These are phyloP conservation scores for Aspergillus sclerotialis DNA, from an alignment of 2,329 filamentous ascomycete species.

Conservation along the genomic window DNA sequence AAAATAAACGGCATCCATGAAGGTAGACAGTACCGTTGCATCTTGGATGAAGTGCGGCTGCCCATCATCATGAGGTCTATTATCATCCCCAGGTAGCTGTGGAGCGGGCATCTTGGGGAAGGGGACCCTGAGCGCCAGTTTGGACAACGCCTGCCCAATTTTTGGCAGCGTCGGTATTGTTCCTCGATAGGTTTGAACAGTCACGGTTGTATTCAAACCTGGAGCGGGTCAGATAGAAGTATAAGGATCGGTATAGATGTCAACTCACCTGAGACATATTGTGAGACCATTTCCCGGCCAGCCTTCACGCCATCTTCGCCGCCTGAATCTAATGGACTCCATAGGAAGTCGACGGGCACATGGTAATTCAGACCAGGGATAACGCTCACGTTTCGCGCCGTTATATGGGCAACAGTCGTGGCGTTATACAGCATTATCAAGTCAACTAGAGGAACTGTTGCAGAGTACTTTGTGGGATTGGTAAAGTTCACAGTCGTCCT, in stretches of 20 bases:
- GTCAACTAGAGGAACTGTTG: slow-evolving; percentile 70
- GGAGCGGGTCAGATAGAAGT: slow-evolving; percentile 6
- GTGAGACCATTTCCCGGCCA: slow-evolving; percentile 69
- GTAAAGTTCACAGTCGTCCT: slow-evolving; percentile 72
- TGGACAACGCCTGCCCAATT: slow-evolving; percentile 66
- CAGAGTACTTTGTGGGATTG: slow-evolving; percentile 84
- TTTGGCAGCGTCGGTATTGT: slow-evolving; percentile 68
- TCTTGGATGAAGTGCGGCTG: slow-evolving; percentile 69
- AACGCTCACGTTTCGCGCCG: slow-evolving; percentile 57
- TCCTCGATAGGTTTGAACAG: slow-evolving; percentile 61
- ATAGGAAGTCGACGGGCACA: slow-evolving; percentile 60
- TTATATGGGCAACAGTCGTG: slow-evolving; percentile 68
- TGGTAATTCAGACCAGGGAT: slow-evolving; percentile 65
- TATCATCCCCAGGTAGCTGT: slow-evolving; percentile 35
- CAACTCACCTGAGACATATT: slow-evolving; percentile 67
- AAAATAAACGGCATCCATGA: slow-evolving; percentile 12
- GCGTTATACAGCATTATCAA: slow-evolving; percentile 69
- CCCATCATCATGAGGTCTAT: slow-evolving; percentile 33
- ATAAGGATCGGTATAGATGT: not conserved
- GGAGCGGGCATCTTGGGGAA: slow-evolving; percentile 62
- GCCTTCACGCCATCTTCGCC: slow-evolving; percentile 55
- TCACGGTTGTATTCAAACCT: slow-evolving; percentile 75
- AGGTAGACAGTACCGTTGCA: slow-evolving; percentile 51
- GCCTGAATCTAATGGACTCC: slow-evolving; percentile 61
- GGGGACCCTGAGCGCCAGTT: slow-evolving; percentile 63